Base-by-base conservation (phyloP, 148 eudicot genomes). In the Amaranthus cruentus region DNA sequence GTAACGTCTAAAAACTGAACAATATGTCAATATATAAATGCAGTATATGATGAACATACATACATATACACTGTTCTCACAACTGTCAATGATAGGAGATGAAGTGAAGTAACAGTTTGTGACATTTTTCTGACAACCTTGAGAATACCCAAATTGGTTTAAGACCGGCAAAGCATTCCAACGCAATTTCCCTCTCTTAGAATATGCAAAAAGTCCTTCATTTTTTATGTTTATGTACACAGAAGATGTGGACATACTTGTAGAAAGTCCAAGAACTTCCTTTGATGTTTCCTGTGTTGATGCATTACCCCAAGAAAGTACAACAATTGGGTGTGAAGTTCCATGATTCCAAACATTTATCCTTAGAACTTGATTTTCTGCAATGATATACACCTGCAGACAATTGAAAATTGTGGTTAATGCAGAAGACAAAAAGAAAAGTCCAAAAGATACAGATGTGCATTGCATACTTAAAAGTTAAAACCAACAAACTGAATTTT, bases 1-100 rank as follows among this genome's bases (percentile, higher is more conserved):
- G 8, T 28, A 28, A 28, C 38, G 38, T 28, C 38, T 63, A 46
- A 44, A n/a, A 5, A 7, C 50, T 46, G 67, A 63, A 8, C 47
- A 52, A 14, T 44, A 13, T 13, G 55, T 42, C 4, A 28, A 28
- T 28, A 28, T 28, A 2, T 28, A 56, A 46, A 56, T 70, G 11
- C 7, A 7, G 47, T 12, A 28, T 4, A 43, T 13, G 6, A 63
- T 58, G 53, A 58, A 48, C 4, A 63, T 52, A 42, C 93, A 84
- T 83, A 93, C 99, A 79, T 92, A 95, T 42, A 95, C 76, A 85
- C 88, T 92, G 70, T 89, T 87, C 76, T 96, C 97, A 69, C 99
- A 96, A 50, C 84, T 87, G 81, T 96, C 97, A 71, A 90, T 78
- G 47, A 90, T 87, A 6, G 96, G 96, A 18, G 55, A 48, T 14